Evolutionary conservation across 2,329 filamentous ascomycete species (phyloP), one percentile per base, ranked within the genome.

Genomic region (Seiridium unicorne): DNA sequence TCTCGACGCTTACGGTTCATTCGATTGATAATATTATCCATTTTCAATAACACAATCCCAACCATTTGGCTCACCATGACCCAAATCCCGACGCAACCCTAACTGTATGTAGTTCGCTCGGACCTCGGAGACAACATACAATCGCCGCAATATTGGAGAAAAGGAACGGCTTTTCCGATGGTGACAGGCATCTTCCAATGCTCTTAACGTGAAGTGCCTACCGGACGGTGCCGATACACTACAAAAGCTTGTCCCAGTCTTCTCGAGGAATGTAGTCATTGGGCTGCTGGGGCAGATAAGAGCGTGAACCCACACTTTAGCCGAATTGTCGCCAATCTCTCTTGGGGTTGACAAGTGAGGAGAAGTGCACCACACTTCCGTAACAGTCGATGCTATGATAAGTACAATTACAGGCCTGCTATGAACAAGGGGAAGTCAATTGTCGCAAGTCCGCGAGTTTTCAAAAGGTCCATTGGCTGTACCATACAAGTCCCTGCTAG

Each of bases 1-100:
- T 40, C 18, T 53, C 49, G 18, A 53, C 31, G 11, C 8, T 38
- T 11, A 53, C 32, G 13, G n/a, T 7, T 9, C 31, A 36, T 53
- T 53, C 32, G 6, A 53, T 53, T 36, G 49, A n/a, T 53, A 53
- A 53, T 53, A 38, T 53, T 53, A 53, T 53, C 49, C 49, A 53
- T 53, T 35, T 38, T 8, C 38, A 36, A 53, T 53, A 53, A 53
- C 49, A 34, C 49, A 35, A 53, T 40, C 35, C 49, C 49, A 34
- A 53, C 35, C 5, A 31, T 53, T 31, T 38, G 11, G 31, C 18
- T 53, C 49, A 13, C 31, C 10, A 34, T 18, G 18, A 31, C 35
- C 18, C 11, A 32, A 38, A 13, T 18, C 32, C 8, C 49, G 10
- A 36, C 13, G 11, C 18, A 35, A 36, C 32, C 11, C 11, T 18